These are phyloP conservation scores for Tubosaeta sp. DNA, from an alignment of 768 basidiomycete species.

Conservation along the genomic window DNA sequence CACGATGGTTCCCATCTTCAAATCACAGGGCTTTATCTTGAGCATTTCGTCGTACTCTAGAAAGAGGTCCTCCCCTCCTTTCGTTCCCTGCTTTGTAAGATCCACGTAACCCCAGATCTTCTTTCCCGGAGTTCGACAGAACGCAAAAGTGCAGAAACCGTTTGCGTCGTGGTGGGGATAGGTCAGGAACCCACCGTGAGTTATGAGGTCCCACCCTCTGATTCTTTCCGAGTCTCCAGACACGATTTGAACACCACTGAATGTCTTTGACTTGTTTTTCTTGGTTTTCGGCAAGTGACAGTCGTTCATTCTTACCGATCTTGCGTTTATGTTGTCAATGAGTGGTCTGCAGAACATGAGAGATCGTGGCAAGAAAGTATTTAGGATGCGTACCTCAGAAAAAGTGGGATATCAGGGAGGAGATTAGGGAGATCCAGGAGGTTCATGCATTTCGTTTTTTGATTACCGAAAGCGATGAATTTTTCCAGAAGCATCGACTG, in stretches of 20 bases:
- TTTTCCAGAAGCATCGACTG: background rate
- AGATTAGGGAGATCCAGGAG: background rate
- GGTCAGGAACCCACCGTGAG: background rate
- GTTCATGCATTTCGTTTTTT: background rate
- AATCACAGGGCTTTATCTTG: no score
- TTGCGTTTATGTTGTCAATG: background rate
- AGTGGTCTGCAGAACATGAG: background rate
- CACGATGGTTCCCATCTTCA: background rate
- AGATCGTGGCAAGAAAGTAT: no score
- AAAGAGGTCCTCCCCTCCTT: background rate
- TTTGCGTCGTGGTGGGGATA: conserved; percentile 2
- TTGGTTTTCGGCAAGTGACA: background rate
- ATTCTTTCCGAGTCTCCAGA: background rate
- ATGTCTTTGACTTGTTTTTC: background rate
- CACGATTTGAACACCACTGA: background rate
- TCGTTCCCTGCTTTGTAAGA: background rate
- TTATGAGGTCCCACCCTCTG: conserved; percentile 5
- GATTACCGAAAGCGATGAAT: background rate
- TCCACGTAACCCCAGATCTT: background rate
- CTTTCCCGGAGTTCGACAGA: background rate
- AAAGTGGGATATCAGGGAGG: background rate
- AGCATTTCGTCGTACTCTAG: no score
- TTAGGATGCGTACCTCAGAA: background rate
- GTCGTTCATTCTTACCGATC: background rate
- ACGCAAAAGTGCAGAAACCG: background rate